Percentiles rank a stretch among this genome's conserved stretches.
Conservation (phyloP, 768 basidiomycete genomes). For the Panus rudis region DNA sequence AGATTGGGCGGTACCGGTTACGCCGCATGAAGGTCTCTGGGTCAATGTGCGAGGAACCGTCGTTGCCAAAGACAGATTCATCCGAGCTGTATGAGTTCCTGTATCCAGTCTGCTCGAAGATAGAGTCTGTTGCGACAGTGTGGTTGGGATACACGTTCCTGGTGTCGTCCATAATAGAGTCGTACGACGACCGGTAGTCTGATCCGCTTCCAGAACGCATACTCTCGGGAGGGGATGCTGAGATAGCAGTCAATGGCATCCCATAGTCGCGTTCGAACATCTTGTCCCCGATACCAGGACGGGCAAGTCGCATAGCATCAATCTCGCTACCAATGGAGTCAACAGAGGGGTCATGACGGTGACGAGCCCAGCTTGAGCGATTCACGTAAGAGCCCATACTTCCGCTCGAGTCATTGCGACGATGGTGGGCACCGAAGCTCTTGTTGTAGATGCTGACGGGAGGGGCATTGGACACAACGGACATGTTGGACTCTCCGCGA, state of each 20-base stretch:
- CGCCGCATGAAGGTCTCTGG: conserved; percentile 34
- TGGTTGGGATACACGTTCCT: conserved; percentile 23
- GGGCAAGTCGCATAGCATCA: conserved; percentile 47
- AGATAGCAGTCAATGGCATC: conserved; percentile 53
- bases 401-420: conserved; percentile 50
- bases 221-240: conserved; percentile 56
- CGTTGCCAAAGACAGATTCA: conserved; percentile 55
- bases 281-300: conserved; percentile 80
- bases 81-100: conserved; percentile 38
- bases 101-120: conserved; percentile 50
- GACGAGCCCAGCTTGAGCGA: conserved; percentile 53
- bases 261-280: conserved; percentile 68
- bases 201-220: conserved; percentile 20
- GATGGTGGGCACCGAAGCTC: conserved; percentile 37
- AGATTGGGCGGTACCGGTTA: conserved; percentile 56
- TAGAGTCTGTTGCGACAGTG: conserved; percentile 20
- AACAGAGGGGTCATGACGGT: conserved; percentile 47
- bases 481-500: conserved; percentile 45
- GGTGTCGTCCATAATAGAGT: conserved; percentile 61
- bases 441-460: conserved; percentile 72
- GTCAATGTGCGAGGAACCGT: conserved; percentile 25
- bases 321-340: conserved; percentile 66
- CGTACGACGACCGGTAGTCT: conserved; percentile 39
- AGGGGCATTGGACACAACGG: conserved; percentile 53
- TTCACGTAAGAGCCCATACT: conserved; percentile 54